phyloP scores from a whole-genome alignment of 805 yeast species.

The Monosporozyma aerobia region DNA sequence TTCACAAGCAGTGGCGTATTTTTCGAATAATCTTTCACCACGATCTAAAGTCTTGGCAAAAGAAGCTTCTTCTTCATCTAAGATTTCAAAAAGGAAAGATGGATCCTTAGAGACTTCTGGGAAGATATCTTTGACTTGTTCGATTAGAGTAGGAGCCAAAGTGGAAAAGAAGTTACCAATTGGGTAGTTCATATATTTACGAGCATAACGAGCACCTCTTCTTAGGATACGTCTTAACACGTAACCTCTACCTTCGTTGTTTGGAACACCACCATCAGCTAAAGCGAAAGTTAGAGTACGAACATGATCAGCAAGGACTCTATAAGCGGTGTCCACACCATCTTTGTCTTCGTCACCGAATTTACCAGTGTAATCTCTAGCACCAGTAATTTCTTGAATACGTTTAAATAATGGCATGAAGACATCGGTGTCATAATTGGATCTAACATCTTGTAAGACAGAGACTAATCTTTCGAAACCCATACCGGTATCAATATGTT shows the following conservation, averaged over 20 bases:
- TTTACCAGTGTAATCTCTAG: constrained; percentile 81
- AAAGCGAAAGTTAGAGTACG: constrained; percentile 93
- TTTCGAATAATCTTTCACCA: constrained; percentile 94
- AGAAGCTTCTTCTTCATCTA: constrained; percentile 92
- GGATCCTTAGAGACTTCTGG: constrained; percentile 79
- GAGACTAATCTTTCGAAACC: constrained; percentile 97
- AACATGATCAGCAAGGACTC: constrained; percentile 97
- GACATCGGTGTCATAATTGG: constrained; percentile 96
- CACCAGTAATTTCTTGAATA: constrained; percentile 90
- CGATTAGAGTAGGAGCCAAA: constrained; percentile 86
- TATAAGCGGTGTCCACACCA: constrained; percentile 95
- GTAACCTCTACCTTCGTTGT: constrained; percentile 98
- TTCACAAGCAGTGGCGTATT: constrained; percentile 77
- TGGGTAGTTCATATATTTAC: constrained; percentile 93
- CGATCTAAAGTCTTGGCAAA: constrained; percentile 93
- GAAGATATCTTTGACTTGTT: constrained; percentile 77
- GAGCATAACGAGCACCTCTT: constrained; percentile 94
- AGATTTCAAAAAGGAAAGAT: constrained; percentile 72
- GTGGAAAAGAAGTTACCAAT: constrained; percentile 90
- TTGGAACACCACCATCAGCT: constrained; percentile 98
- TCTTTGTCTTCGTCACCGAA: constrained; percentile 89
- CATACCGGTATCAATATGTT: constrained; percentile 97
- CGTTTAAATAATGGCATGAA: constrained; percentile 79
- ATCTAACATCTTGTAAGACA: constrained; percentile 77
- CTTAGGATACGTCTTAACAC: constrained; percentile 93